Evolutionary conservation across 2,329 filamentous ascomycete species (phyloP).

Genomic region (Sarocladiaceae sp.): DNA sequence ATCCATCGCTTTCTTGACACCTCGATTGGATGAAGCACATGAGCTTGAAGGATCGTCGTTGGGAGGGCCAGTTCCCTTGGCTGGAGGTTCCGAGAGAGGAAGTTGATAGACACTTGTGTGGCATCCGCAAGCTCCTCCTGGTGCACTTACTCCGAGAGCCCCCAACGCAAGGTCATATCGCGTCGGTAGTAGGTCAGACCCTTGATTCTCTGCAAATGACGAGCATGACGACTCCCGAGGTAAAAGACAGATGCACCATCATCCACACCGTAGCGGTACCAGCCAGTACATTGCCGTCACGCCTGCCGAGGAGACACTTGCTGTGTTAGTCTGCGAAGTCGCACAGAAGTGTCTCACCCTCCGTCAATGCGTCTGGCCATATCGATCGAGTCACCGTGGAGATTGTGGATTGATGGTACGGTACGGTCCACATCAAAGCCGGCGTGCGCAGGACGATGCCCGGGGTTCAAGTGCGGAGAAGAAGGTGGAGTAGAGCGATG

Average conservation of each 20-base stretch:
- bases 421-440: neutral
- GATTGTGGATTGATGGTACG: neutral
- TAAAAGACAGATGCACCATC: no score
- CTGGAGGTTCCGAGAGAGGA: constrained; percentile 1
- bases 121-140: neutral
- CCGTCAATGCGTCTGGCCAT: no score
- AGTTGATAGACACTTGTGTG: neutral
- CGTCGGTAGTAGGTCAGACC: constrained; percentile 3
- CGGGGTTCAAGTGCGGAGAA: constrained; percentile 4
- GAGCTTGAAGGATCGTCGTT: neutral
- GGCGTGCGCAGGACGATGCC: neutral
- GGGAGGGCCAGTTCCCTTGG: neutral
- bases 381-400: neutral
- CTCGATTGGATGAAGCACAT: no score
- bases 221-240: constrained; percentile 3
- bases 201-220: neutral
- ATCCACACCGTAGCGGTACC: no score
- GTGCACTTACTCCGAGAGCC: neutral
- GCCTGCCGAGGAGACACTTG: no score
- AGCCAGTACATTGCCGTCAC: no score
- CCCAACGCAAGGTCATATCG: constrained; percentile 1
- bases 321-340: no score
- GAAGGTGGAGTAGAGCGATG: neutral
- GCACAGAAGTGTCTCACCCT: no score
- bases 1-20: neutral